phyloP scores from a whole-genome alignment of 208 protist species.

The Acanthamoeba lugdunensis region DNA sequence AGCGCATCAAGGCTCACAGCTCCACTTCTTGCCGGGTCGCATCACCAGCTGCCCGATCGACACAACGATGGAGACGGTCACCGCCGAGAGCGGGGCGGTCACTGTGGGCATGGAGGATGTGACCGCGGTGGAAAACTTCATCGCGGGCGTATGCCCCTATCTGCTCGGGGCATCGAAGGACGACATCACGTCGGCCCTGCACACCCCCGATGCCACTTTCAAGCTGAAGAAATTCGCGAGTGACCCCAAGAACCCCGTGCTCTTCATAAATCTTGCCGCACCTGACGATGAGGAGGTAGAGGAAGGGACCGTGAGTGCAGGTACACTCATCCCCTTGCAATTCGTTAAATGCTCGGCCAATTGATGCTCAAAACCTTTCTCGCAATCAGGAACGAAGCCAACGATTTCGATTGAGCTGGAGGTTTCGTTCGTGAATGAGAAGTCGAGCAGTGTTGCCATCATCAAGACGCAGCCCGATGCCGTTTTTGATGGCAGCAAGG shows the following conservation, averaged over 20 bases:
- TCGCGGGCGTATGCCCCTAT: conserved; percentile 52
- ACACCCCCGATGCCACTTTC: conserved; percentile 48
- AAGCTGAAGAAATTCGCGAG: conserved; percentile 58
- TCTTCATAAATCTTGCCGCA: conserved; percentile 19
- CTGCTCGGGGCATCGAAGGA: conserved; percentile 5
- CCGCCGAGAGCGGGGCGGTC: background rate
- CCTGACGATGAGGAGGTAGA: background rate
- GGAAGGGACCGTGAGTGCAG: background rate
- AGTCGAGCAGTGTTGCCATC: conserved; percentile 30
- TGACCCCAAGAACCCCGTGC: conserved; percentile 39
- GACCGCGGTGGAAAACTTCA: conserved; percentile 48
- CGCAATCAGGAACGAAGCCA: background rate
- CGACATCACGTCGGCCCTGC: background rate
- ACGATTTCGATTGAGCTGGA: conserved; percentile 56
- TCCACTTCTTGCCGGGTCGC: too few relatives aligned
- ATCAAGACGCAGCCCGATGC: conserved; percentile 51
- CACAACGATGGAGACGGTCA: conserved; percentile 4
- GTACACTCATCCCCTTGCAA: background rate
- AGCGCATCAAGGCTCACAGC: too few relatives aligned
- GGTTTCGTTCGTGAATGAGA: conserved; percentile 55
- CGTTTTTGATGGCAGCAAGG: conserved; percentile 55
- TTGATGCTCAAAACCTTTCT: too few relatives aligned
- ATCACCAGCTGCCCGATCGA: too few relatives aligned
- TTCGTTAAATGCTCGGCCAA: background rate
- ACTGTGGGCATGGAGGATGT: conserved; percentile 64